Conservation (phyloP, 2,329 filamentous ascomycete genomes). For the Beauveria sp. region DNA sequence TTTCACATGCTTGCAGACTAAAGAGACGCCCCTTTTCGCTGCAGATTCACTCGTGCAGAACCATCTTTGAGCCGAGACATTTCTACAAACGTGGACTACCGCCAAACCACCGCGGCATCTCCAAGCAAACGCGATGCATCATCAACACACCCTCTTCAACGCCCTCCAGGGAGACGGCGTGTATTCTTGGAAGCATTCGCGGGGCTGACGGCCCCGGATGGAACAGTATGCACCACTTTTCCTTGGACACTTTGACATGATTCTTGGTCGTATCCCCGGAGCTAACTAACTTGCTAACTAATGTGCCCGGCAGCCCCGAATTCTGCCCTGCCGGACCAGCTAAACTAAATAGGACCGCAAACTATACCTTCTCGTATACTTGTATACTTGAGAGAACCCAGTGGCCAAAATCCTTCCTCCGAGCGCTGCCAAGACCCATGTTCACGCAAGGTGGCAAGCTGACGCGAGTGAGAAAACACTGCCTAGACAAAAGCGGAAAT, state of each 20-base stretch:
- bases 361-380: background rate
- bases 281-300: background rate
- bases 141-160: slow-evolving; percentile 7
- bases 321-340: background rate
- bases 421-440: slow-evolving; percentile 7
- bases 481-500: slow-evolving; percentile 5
- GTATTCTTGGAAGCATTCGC: slow-evolving; percentile 5
- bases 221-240: background rate
- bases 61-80: background rate
- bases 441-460: slow-evolving; percentile 2
- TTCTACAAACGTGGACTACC: slow-evolving; percentile 6
- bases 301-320: background rate
- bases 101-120: background rate
- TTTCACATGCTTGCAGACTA: slow-evolving; percentile 1
- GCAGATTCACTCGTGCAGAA: background rate
- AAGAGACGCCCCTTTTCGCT: background rate
- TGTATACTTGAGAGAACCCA: background rate
- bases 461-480: background rate
- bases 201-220: background rate
- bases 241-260: background rate
- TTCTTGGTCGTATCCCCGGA: background rate
- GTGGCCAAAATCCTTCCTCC: background rate
- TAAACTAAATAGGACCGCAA: too few species aligned
- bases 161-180: background rate
- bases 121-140: slow-evolving; percentile 6